These are phyloP conservation scores for Talaromyces sp. DNA, from an alignment of 2,329 filamentous ascomycete genomes.

Conservation along the genomic window DNA sequence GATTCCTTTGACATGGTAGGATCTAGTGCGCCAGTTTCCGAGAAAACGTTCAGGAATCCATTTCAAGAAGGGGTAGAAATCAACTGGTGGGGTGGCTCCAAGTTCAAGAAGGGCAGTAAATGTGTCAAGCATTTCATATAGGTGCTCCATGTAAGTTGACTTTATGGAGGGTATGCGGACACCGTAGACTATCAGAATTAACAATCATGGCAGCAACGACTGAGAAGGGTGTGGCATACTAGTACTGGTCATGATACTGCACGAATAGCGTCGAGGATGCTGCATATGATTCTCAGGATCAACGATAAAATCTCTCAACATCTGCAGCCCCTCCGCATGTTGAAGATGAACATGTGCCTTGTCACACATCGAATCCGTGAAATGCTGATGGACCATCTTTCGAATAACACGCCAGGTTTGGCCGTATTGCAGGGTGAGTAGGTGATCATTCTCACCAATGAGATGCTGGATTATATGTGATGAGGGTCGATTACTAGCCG, in stretches of 20 bases:
- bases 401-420: constrained; percentile 45
- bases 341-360: constrained; percentile 43
- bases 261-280: constrained; percentile 49
- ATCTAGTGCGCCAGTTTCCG: constrained; percentile 39
- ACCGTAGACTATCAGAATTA: constrained; percentile 30
- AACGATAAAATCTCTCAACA: constrained; percentile 45
- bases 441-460: constrained; percentile 48
- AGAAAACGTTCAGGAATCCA: constrained; percentile 42
- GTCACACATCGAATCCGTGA: constrained; percentile 47
- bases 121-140: constrained; percentile 52
- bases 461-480: constrained; percentile 40
- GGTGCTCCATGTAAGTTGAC: constrained; percentile 34
- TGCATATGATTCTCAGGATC: constrained; percentile 45
- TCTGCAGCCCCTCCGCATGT: constrained; percentile 50
- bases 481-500: constrained; percentile 45
- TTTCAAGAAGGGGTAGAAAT: constrained; percentile 46
- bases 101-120: background rate
- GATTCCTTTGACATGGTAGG: constrained; percentile 35
- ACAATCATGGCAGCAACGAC: background rate
- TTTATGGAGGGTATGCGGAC: constrained; percentile 33
- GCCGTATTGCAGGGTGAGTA: constrained; percentile 49
- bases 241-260: constrained; percentile 46
- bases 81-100: constrained; percentile 48
- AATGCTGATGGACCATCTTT: constrained; percentile 46
- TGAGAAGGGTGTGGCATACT: background rate